phyloP scores from a whole-genome alignment of 768 basidiomycete species.

The Leucocoprinus leucothites region DNA sequence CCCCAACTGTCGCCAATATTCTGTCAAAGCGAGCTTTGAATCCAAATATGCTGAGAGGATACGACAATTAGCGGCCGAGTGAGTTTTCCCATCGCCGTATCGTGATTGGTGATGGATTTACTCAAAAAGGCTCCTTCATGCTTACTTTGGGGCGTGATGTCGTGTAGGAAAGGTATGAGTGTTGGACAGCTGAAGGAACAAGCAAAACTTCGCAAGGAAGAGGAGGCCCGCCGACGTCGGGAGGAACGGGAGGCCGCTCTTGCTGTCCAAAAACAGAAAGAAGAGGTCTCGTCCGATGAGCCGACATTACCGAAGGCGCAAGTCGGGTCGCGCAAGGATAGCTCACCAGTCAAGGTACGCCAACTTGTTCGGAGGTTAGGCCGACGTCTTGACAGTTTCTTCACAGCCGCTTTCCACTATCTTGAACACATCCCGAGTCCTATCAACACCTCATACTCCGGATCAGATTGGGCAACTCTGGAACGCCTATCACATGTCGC shows the following conservation, averaged over 20 bases:
- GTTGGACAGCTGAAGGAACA: conserved; percentile 24
- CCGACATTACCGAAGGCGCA: not conserved
- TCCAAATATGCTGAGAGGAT: conserved; percentile 72
- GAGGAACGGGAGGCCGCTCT: conserved; percentile 23
- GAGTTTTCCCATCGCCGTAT: conserved; percentile 17
- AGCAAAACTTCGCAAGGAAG: conserved; percentile 19
- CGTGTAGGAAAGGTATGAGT: conserved; percentile 40
- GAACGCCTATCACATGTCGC: conserved; percentile 84
- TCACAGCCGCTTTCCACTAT: conserved; percentile 76
- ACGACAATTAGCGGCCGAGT: conserved; percentile 45
- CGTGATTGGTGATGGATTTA: conserved; percentile 16
- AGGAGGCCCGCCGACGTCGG: conserved; percentile 16
- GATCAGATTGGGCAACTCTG: conserved; percentile 80
- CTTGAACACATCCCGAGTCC: conserved; percentile 70
- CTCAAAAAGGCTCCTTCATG: conserved; percentile 18
- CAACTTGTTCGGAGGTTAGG: not conserved
- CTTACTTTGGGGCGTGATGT: conserved; percentile 10
- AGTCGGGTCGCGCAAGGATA: conserved; percentile 15
- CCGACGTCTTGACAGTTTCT: conserved; percentile 5
- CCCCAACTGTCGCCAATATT: not conserved
- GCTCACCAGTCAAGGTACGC: conserved; percentile 21
- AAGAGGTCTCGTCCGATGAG: conserved; percentile 3
- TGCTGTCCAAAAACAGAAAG: conserved; percentile 10
- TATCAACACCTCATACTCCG: conserved; percentile 64
- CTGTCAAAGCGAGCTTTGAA: conserved; percentile 15